Base-by-base conservation (phyloP, 768 basidiomycete genomes). In the Serendipita vermifera region DNA sequence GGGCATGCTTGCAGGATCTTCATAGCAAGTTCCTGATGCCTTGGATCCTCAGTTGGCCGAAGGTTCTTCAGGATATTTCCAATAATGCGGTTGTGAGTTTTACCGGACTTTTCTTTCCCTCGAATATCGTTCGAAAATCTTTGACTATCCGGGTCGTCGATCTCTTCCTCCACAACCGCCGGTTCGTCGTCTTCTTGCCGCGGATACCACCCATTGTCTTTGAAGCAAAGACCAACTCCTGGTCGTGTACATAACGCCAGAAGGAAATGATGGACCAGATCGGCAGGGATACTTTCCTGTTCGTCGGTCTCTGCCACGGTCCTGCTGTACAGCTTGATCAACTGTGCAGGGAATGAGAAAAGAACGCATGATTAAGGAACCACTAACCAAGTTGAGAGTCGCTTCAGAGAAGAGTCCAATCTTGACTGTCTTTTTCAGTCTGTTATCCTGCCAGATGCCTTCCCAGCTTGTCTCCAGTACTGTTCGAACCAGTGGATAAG, bases 191-290 rank as follows among this genome's bases (percentile, higher is more conserved):
- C 74, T 2, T 67, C 65, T 59, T 84, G 83, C 2, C 87, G 80
- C 3, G 81, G 81, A 62, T 96, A 97, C 92, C 92, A 97, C 2
- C 92, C 92, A 5, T 79, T 75, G 63, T 93, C 89, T 54, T 73
- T 79, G 70, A 94, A 96, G 64, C 92, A 97, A 13, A 96, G 74
- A 0, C 92, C 92, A 11, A 73, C 69, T 0, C 92, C 91, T 0
- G 88, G 86, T 24, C 78, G 79, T 0, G 87, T 85, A 62, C 85
- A 87, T 29, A 90, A 79, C 1, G 84, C 85, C 26, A 93, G 77
- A 9, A 96, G 70, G 67, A 96, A 97, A 62, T 92, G 89, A 59
- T 90, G 87, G 0, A 78, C 82, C 3, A 94, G 74, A 60, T 93
- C 83, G 1, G 85, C 89, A 7, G 82, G 83, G 17, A 82, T 67